Base-by-base conservation (phyloP, 2,329 filamentous ascomycete genomes). In the Diaporthe velutina region DNA sequence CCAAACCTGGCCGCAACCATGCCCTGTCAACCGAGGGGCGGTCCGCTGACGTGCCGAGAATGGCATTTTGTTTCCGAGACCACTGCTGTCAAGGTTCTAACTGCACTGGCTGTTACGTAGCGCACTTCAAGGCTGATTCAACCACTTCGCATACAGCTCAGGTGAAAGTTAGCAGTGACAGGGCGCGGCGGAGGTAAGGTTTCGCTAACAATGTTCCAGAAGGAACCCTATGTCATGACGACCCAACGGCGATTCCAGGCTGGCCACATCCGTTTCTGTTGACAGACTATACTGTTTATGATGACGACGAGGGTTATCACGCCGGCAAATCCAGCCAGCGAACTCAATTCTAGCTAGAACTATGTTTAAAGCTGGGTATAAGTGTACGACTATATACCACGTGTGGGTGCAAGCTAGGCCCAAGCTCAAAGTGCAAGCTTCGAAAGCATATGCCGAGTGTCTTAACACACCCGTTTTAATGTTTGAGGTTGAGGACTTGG, bases 401-500 rank as follows among this genome's bases (percentile, higher is more conserved):
- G 64, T 67, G 42, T 64, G 40, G 22, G 9, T 28, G 30, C n/a
- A 10, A 35, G 22, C 64, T 28, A 67, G 45, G 30, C 4, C 64
- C 22, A 52, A 28, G 45, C 22, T 67, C 19, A 22, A 19, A 3
- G 35, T 52, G 2, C 6, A 28, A 52, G 7, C 42, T 38, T 52
- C 42, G 30, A 17, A 40, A 66, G 19, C 28, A 52, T 38, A 9
- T 67, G 30, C 45, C 64, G 45, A 28, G 13, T n/a, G 7, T 13
- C 45, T 52, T 67, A 52, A 12, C 2, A 52, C 45, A 9, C 50
- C 25, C 61, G 42, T 67, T 25, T 35, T 67, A 38, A 52, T 67
- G 61, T 67, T 67, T 52, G 61, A 67, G 30, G 30, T 52, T 48
- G 30, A 50, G 42, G 13, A 52, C 42, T 50, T 52, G 61, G 61